Base-by-base conservation (phyloP, 495 filamentous ascomycete genomes). In the Aspergillus panamensis region DNA sequence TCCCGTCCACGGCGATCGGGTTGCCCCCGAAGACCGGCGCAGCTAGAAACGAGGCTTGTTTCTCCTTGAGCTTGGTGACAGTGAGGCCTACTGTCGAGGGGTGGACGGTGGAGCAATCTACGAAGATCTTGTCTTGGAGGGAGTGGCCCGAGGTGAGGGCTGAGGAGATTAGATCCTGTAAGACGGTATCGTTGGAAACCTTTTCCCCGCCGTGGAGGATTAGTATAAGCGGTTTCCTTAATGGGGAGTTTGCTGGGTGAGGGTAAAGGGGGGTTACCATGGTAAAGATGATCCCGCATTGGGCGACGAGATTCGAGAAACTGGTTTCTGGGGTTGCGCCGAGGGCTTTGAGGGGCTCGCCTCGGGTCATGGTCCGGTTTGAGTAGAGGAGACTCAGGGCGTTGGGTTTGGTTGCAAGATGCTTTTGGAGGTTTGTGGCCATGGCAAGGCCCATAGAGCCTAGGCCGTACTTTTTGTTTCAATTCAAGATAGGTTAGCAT, bases 401-500 rank as follows among this genome's bases (percentile, higher is more conserved):
- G 20, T 69, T 72, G n/a, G 42, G 17, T 55, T 72, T 76, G 45
- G 66, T 45, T 12, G 66, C 71, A 1, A 78, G 69, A 59, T 80
- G 75, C 21, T 69, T 65, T 67, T 78, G 75, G 13, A 78, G 72
- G 55, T 78, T 78, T 40, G 56, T 72, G 61, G 75, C 75, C 75
- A 78, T 78, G 59, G 74, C 75, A n/a, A 76, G 74, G 61, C 75
- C 75, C 74, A 78, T 78, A 52, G 75, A 77, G 17, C 75, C 75
- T 35, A 78, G 74, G 59, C 75, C 75, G 62, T 74, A 78, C 75
- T 78, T 44, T 51, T 30, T 6, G 6, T 39, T 13, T 21, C 8
- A 39, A 66, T 25, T 25, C 25, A 25, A 25, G 25, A 25, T 60
- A 66, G 52, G 33, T 47, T 47, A 25, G 3, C 32, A 25, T 8